Conservation (phyloP, 2,329 filamentous ascomycete genomes). For the Trichoderma semiorbis region DNA sequence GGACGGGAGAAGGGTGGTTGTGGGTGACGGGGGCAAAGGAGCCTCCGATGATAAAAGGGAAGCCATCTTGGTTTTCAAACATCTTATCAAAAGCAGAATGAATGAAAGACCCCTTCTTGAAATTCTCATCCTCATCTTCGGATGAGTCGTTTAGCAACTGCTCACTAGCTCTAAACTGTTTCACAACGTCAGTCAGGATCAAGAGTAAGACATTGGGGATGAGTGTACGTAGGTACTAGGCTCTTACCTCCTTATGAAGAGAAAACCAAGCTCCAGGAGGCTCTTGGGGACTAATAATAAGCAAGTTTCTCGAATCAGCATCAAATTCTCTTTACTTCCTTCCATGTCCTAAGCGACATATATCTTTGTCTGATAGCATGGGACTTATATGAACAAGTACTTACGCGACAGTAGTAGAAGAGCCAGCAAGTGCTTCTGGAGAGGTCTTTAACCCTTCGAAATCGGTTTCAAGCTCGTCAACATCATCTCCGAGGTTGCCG, state of each 20-base stretch:
- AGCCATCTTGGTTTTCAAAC: conserved; percentile 54
- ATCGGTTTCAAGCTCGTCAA: conserved; percentile 55
- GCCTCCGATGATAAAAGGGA: conserved; percentile 54
- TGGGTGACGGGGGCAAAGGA: conserved; percentile 41
- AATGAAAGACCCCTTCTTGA: conserved; percentile 48
- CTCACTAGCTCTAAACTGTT: conserved; percentile 50
- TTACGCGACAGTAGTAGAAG: not conserved
- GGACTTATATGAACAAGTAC: not conserved
- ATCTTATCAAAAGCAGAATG: conserved; percentile 58
- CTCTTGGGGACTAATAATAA: conserved; percentile 12
- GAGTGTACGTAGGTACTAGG: not conserved
- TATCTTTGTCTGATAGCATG: not conserved
- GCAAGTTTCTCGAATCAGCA: not conserved
- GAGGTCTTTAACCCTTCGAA: conserved; percentile 54
- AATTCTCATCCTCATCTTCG: conserved; percentile 55
- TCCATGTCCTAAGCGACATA: not conserved
- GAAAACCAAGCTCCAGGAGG: conserved; percentile 42
- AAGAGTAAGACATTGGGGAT: not conserved
- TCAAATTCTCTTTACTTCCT: not conserved
- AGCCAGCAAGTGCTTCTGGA: conserved; percentile 40
- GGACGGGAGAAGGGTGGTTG: conserved; percentile 52
- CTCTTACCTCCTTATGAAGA: conserved; percentile 48
- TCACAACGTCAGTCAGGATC: conserved; percentile 1
- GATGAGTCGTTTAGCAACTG: conserved; percentile 51
- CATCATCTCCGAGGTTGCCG: conserved; percentile 42